Evolutionary conservation across 768 basidiomycete genomes (phyloP), one percentile per base, ranked within the genome.

Genomic region (Termitomyces sp.): DNA sequence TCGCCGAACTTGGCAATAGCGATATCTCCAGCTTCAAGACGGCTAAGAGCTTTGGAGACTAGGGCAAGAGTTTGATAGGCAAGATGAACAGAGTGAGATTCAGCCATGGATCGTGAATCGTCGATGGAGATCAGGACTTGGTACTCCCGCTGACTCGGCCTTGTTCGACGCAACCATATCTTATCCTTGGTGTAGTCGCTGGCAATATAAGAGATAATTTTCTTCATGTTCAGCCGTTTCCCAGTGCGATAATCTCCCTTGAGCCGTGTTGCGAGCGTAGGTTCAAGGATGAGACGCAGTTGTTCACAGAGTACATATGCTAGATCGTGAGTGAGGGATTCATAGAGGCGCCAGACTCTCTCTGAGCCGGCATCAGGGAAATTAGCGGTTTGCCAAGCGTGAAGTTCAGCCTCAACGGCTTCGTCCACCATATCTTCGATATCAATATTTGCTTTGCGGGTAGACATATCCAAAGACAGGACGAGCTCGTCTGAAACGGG

Each of bases 131-230:
- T 83, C 45, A 98, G 83, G 2, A 99, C 86, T 70, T 99, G 96
- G 73, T 98, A 98, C 70, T 97, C 96, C 52, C 97, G 84, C 68
- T 92, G 87, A 71, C 92, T 94, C 5, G 97, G 96, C 54, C 91
- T 87, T 4, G 96, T 97, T 25, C 97, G 85, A 31, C 96, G 89
- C 40, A 98, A 80, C 97, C 97, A 99, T 65, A 98, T 98, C 76
- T 96, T 96, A 82, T 99, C 96, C 73, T 98, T 98, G 56, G 96
- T 98, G 79, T 93, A 99, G 76, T 99, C 97, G 76, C 91, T 93
- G 40, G 97, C 96, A 63, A 99, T 96, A 79, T 96, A 98, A 3
- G 92, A 87, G 62, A 99, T 96, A 72, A 98, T 94, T 76, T 96
- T 96, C 73, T 96, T 94, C 96, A 98, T 98, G 74, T 98, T 98